Base-by-base conservation (phyloP, 2,329 filamentous ascomycete genomes). In the Paecilomyces fulvus region DNA sequence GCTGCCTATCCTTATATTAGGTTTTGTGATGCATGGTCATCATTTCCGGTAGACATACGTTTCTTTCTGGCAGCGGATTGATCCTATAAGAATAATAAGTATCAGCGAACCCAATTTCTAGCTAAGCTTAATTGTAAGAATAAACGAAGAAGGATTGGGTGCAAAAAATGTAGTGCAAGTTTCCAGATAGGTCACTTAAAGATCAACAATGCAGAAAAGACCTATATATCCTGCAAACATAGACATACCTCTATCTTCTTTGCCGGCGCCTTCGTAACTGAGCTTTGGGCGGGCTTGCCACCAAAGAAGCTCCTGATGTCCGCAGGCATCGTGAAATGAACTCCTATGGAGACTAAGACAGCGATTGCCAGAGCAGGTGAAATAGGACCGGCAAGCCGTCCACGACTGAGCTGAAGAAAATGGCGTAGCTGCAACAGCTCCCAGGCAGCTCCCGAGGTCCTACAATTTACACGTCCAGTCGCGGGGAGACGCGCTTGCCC, bases 271-370 rank as follows among this genome's bases (percentile, higher is more conserved):
- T 79, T 75, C 61, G 73, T 71, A 59, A 66, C 65, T 61, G 73
- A 73, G 58, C 80, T 75, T 64, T 81, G 78, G 61, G 82, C 80
- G 53, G 84, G 83, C 72, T 91, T 91, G 59, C 88, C 84, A 55
- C 87, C 85, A 77, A 97, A 96, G 75, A 96, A 97, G 65, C 81
- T 90, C 68, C 92, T 83, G 67, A 96, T 97, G 74, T 97, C 92
- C 60, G 80, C 69, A 55, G 91, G 84, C 91, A 96, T 95, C 60
- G 52, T 67, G 53, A 49, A 53, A 21, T 49, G 48, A 31, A 30
- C 12, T 17, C 30, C 28, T 25, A 31, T 10, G 20, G 49, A 23
- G 31, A 10, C 43, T 23, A 14, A 46, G 21, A 43, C 11, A 23
- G n/a, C 49, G 7, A 23, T 33, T 20, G 48, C 30, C 17, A 37